phyloP scores from a whole-genome alignment of 73 alveolate species.

The Paramecium primaurelia region DNA sequence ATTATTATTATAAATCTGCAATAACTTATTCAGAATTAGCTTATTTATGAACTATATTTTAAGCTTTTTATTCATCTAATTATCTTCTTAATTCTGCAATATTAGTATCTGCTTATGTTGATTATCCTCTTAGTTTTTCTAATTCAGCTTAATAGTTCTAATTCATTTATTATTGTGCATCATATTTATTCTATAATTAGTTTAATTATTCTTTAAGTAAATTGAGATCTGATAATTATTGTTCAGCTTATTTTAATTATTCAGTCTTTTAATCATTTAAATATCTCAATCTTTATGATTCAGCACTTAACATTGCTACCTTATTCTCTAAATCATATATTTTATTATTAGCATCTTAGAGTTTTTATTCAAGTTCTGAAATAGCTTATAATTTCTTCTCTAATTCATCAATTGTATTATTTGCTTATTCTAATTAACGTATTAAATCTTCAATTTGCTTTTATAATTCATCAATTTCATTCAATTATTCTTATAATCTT shows the following conservation, averaged over 20 bases:
- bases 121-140: neutral
- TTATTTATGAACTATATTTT: neutral
- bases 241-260: neutral
- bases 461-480: neutral
- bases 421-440: neutral
- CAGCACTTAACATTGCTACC: slow-evolving; percentile 33
- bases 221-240: neutral
- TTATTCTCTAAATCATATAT: slow-evolving; percentile 24
- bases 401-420: neutral
- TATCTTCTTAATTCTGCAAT: neutral
- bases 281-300: neutral
- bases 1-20: neutral
- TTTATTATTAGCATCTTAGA: neutral
- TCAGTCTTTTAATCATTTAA: neutral
- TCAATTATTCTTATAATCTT: neutral
- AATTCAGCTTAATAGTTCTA: neutral
- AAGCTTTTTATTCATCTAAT: neutral
- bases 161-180: neutral
- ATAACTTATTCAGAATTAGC: neutral
- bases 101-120: neutral
- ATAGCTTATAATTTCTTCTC: neutral
- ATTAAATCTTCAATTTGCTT: neutral
- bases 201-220: neutral
- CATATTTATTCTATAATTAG: neutral
- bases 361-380: neutral